Base-by-base conservation (phyloP, 257 asterid genomes). In the Osmanthus fragrans region DNA sequence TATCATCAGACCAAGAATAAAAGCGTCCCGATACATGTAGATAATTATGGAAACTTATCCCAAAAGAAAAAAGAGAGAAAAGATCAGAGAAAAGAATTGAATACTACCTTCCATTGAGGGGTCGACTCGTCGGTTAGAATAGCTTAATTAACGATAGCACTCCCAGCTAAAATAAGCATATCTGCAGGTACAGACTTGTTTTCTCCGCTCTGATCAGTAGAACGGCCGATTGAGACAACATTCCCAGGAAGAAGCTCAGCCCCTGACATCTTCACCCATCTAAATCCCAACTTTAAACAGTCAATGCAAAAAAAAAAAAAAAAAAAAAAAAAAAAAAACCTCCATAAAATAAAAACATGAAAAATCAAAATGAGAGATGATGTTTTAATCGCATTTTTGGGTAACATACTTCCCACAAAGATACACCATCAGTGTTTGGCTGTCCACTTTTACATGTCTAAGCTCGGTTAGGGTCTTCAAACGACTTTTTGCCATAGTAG, bases 401-500 rank as follows among this genome's bases (percentile, higher is more conserved):
- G 70, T 68, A 25, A 89, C 99, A 82, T 93, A 95, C 99, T 93
- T 96, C 82, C 99, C 99, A 83, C 97, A 86, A 11, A 98, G 97
- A 87, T 96, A 88, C 80, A 90, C 98, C 97, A 88, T 90, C 89
- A 96, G 76, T 29, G 80, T 89, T 85, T 93, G 98, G 84, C 82
- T 93, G 79, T 93, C 99, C 83, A 96, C 98, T 85, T 88, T 90
- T 72, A 96, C 99, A 60, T 98, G 97, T 78, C 99, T 90, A 73
- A 93, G 98, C 87, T 96, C 99, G 42, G 93, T 75, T 47, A 96
- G 85, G 80, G 99, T 96, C 89, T 92, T 93, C 83, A 96, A 79
- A 63, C 98, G 99, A 84, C 97, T 93, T 81, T 96, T 93, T 3
- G 98, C 97, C 99, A 96, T 96, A 60, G 99, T 96, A 51, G 99